A percentile compares a stretch with the other conserved stretches of the same genome.
These are phyloP conservation scores for Ceratobasidium papillatum DNA, from an alignment of 1,284 basidiomycete species.

Conservation along the genomic window DNA sequence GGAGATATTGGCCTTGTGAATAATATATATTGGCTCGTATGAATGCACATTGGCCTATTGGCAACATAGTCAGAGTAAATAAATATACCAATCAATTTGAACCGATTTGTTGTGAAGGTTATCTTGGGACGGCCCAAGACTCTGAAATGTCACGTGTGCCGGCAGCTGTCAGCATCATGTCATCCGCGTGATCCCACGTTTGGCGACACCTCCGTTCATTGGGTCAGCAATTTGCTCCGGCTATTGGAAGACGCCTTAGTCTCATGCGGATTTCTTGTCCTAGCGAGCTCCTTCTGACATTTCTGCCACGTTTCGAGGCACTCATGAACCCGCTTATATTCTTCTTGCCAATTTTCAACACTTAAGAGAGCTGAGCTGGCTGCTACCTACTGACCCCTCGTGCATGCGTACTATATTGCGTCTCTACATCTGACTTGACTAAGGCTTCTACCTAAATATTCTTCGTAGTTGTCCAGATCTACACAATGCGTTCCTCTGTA, in stretches of 20 bases:
- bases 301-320: not conserved
- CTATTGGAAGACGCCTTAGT: not conserved
- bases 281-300: not conserved
- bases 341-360: not conserved
- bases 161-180: not conserved
- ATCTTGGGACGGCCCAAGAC: not conserved
- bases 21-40: not conserved
- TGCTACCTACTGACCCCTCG: not conserved
- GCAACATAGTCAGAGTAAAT: not conserved
- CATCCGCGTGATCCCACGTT: conserved; percentile 1
- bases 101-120: not conserved
- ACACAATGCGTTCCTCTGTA: conserved; percentile 8
- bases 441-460: not conserved
- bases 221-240: not conserved
- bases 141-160: not conserved
- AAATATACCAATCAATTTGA: not conserved
- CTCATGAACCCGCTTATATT: not conserved
- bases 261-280: not conserved
- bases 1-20: not conserved
- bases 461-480: not conserved
- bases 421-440: not conserved
- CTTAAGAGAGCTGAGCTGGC: conserved; percentile 13
- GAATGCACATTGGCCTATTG: not conserved
- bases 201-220: not conserved
- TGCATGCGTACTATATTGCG: not conserved